phyloP scores from a whole-genome alignment of 257 asterid genomes.

The Jacaranda mimosifolia region DNA sequence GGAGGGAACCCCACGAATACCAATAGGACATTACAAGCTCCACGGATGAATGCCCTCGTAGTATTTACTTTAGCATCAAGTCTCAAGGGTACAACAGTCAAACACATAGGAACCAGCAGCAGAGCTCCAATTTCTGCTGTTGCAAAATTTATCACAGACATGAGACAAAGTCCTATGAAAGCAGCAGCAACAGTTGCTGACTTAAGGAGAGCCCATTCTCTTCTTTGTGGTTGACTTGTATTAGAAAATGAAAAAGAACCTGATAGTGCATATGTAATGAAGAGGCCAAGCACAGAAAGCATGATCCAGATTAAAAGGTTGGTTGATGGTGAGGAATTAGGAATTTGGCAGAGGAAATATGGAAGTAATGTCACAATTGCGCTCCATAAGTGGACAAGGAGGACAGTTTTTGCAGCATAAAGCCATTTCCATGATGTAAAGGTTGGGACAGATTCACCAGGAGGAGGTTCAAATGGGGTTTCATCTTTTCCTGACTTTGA shows the following conservation, averaged over 20 bases:
- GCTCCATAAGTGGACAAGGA: slow-evolving; percentile 83
- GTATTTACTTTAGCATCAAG: slow-evolving; percentile 39
- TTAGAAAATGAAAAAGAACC: slow-evolving; percentile 44
- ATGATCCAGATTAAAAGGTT: slow-evolving; percentile 61
- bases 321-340: slow-evolving; percentile 54
- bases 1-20: slow-evolving; percentile 70
- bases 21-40: slow-evolving; percentile 54
- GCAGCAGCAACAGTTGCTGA: slow-evolving; percentile 81
- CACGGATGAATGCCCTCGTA: slow-evolving; percentile 45
- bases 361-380: slow-evolving; percentile 73
- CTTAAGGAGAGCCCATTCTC: slow-evolving; percentile 79
- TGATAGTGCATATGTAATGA: slow-evolving; percentile 45
- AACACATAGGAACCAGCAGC: slow-evolving; percentile 85
- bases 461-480: slow-evolving; percentile 37
- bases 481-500: slow-evolving; percentile 37
- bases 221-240: slow-evolving; percentile 40
- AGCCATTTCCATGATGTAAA: slow-evolving; percentile 90
- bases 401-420: slow-evolving; percentile 72
- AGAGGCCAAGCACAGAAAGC: slow-evolving; percentile 59
- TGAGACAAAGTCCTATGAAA: slow-evolving; percentile 84
- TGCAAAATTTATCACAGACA: slow-evolving; percentile 95
- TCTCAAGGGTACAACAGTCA: slow-evolving; percentile 70
- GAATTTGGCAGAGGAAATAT: slow-evolving; percentile 54
- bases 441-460: slow-evolving; percentile 43
- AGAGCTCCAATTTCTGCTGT: slow-evolving; percentile 92